Percentiles rank a stretch among this genome's conserved stretches.
Conservation (phyloP, 176 grass and related monocot genomes). For the Typha latifolia region DNA sequence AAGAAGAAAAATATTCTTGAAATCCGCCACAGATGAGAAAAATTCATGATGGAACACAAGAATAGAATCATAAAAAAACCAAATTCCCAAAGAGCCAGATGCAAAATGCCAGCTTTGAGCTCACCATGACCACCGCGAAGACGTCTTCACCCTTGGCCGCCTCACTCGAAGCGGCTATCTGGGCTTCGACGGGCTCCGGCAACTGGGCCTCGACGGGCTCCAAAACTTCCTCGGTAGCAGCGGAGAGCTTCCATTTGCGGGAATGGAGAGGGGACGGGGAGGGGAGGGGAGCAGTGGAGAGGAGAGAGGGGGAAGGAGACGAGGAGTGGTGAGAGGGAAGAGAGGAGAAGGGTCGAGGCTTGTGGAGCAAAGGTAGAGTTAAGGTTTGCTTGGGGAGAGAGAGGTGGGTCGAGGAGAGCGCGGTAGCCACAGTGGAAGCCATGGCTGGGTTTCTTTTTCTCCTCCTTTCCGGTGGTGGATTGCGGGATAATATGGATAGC, state of each 20-base stretch:
- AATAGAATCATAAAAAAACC: not conserved
- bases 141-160: conserved; percentile 63
- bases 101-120: not conserved
- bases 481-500: not conserved
- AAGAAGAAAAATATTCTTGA: not conserved
- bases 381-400: conserved; percentile 24
- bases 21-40: not conserved
- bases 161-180: conserved; percentile 38
- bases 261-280: conserved; percentile 12
- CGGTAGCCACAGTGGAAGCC: conserved; percentile 24
- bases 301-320: conserved; percentile 1
- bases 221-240: conserved; percentile 17
- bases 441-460: not conserved
- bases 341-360: not conserved
- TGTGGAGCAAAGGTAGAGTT: not conserved
- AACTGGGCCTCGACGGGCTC: conserved; percentile 15
- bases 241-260: conserved; percentile 30
- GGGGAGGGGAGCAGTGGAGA: conserved; percentile 1
- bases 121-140: conserved; percentile 87
- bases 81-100: not conserved
- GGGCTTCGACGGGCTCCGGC: conserved; percentile 58
- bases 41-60: not conserved
- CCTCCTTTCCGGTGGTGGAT: not conserved
- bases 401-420: conserved; percentile 45
- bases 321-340: not conserved